Base-by-base conservation (phyloP, 257 asterid genomes). In the Vinca minor region DNA sequence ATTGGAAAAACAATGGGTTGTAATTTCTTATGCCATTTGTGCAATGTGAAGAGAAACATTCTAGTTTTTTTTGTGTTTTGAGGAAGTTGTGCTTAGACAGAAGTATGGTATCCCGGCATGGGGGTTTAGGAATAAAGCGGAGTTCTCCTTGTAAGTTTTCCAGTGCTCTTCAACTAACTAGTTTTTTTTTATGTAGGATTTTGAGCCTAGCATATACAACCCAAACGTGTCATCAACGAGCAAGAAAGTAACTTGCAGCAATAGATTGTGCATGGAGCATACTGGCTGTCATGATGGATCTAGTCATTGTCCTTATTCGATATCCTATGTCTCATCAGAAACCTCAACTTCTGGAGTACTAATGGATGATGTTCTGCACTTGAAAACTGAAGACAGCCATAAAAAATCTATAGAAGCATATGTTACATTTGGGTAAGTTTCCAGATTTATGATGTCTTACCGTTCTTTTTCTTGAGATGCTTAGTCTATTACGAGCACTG, bases 331-430 rank as follows among this genome's bases (percentile, higher is more conserved):
- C 69, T 85, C 95, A 12, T 80, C 90, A 14, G 94, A 83, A 52
- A 89, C 97, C 67, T 89, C 97, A 69, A 89, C 95, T 69, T 85
- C 97, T n/a, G 95, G 97, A 65, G 62, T 87, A 65, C 70, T 89
- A 68, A 71, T 89, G 75, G 92, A 87, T 73, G 97, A 89, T 73
- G 31, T 89, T 73, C 82, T 89, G 54, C 97, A 85, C 70, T 74
- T 87, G 69, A 79, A 67, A 74, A 63, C 90, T 41, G 82, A 77
- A 63, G 80, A 71, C 47, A 55, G 53, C 48, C 79, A 77, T 70
- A 77, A 48, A 70, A 78, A 79, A 31, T 59, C 71, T 64, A 74
- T 85, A n/a, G 52, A 80, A 74, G 88, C 87, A 38, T 75, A 74
- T 71, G 77, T 89, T 49, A 81, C 83, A 58, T 89, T 89, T 68